Base-by-base conservation (phyloP, 768 basidiomycete genomes). In the Tulasnella sp. region DNA sequence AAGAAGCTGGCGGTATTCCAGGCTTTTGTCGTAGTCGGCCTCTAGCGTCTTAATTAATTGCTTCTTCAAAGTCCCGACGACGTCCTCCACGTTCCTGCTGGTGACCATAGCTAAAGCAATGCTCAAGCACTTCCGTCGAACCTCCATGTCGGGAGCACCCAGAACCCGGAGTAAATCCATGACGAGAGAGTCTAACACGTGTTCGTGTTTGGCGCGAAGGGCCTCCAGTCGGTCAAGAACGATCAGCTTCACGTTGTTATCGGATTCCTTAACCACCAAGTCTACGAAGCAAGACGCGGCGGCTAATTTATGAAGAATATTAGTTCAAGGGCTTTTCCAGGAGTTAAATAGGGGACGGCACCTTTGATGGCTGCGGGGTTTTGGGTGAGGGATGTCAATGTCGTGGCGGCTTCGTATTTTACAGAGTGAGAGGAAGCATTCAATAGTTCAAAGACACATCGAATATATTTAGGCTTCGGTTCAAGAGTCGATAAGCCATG, bases 181-280 rank as follows among this genome's bases (percentile, higher is more conserved):
- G 82, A 96, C 96, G 76, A 98, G 90, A 18, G 92, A 90, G 84
- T 99, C 96, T 58, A 99, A 88, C 50, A 98, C 92, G 83, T 92
- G 92, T 24, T 95, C 96, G 85, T 98, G 96, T 84, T 93, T 95
- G 6, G 91, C 88, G 69, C 95, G 91, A 31, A 99, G 89, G 46
- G 86, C 87, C 78, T 98, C 95, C 48, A 99, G 90, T 72, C 98
- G 92, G 84, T 97, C 95, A 37, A 99, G 89, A 24, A 99, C 97
- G 81, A 99, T 99, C 72, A 98, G 90, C 86, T 98, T 99, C 86
- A 98, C 97, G 83, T 99, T 99, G 87, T 99, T 99, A 87, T 99
- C 97, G 1, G 96, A 96, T 86, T 99, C 97, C 87, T 97, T 97
- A 85, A 93, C 89, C 81, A 96, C 92, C 72, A 99, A 91, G 82